Evolutionary conservation across 2,329 filamentous ascomycete species (phyloP).

Genomic region (Aspergillus ochraceoroseus): DNA sequence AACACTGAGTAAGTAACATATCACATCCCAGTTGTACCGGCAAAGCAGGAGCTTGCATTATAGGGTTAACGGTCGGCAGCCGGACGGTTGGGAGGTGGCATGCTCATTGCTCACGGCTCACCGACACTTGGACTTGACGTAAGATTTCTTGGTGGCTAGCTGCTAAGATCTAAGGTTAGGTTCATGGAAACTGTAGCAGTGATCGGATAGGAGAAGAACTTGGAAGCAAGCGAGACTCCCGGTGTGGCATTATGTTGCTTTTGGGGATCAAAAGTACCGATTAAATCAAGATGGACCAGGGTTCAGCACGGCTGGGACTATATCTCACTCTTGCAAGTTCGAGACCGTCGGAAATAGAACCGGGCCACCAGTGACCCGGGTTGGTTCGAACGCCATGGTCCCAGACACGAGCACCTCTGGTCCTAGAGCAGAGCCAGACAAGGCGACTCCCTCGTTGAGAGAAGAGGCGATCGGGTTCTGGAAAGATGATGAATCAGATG

Average conservation of each 20-base stretch:
- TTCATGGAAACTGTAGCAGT: no score
- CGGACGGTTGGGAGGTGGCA: neutral
- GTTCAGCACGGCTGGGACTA: no score
- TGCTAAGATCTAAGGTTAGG: no score
- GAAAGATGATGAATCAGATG: slow-evolving; percentile 21
- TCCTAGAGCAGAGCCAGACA: neutral
- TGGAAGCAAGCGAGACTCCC: no score
- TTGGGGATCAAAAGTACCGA: no score
- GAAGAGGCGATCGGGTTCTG: slow-evolving; percentile 23
- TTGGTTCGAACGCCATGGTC: neutral
- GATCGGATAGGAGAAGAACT: no score
- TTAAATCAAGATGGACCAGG: no score
- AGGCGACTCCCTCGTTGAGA: slow-evolving; percentile 17
- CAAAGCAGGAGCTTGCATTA: slow-evolving; percentile 2
- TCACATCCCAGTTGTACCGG: neutral
- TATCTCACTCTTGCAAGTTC: no score
- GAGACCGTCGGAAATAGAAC: neutral
- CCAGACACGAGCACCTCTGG: neutral
- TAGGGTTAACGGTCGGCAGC: no score
- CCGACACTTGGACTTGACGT: slow-evolving; percentile 3
- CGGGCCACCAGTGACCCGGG: neutral
- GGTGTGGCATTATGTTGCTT: no score
- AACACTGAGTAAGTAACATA: neutral
- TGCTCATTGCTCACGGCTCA: slow-evolving; percentile 7
- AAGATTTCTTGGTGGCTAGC: no score